Evolutionary conservation across 2,329 filamentous ascomycete species (phyloP).

Genomic region (Nemania abortiva): DNA sequence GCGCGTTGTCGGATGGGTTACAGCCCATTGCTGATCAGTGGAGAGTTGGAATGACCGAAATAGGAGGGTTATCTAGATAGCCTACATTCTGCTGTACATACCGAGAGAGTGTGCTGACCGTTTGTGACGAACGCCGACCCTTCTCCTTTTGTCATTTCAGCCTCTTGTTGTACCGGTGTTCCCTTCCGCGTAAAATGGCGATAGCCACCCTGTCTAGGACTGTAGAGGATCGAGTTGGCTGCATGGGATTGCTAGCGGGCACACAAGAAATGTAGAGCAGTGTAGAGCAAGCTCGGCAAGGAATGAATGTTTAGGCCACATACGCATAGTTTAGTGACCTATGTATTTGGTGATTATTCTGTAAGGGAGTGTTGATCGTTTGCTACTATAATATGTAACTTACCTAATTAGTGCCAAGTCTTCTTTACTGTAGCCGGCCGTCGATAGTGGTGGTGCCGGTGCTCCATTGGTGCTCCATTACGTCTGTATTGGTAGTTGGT

Average conservation of each 20-base stretch:
- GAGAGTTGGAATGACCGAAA: constrained; percentile 19
- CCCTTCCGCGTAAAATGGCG: not conserved
- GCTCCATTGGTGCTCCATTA: not conserved
- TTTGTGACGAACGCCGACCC: constrained; percentile 16
- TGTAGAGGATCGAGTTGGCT: not conserved
- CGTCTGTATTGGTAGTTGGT: not conserved
- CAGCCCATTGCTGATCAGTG: constrained; percentile 30
- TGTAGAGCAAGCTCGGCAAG: not conserved
- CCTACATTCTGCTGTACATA: not conserved
- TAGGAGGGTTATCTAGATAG: constrained; percentile 7
- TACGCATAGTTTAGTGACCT: too few species aligned
- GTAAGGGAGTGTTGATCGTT: constrained; percentile 17
- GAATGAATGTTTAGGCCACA: not conserved
- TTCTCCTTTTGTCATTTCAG: constrained; percentile 19
- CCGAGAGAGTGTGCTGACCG: constrained; percentile 1
- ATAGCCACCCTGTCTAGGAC: constrained; percentile 12
- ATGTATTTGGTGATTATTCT: not conserved
- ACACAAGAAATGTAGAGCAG: not conserved
- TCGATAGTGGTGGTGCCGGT: constrained; percentile 16
- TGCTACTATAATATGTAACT: constrained; percentile 6
- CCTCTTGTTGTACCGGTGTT: constrained; percentile 6
- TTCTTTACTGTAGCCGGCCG: constrained; percentile 10
- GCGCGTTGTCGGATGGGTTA: constrained; percentile 17
- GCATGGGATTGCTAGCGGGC: not conserved
- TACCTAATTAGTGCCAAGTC: constrained; percentile 16